Base-by-base conservation (phyloP, 1,284 basidiomycete species). In the Flammula alnicola region DNA sequence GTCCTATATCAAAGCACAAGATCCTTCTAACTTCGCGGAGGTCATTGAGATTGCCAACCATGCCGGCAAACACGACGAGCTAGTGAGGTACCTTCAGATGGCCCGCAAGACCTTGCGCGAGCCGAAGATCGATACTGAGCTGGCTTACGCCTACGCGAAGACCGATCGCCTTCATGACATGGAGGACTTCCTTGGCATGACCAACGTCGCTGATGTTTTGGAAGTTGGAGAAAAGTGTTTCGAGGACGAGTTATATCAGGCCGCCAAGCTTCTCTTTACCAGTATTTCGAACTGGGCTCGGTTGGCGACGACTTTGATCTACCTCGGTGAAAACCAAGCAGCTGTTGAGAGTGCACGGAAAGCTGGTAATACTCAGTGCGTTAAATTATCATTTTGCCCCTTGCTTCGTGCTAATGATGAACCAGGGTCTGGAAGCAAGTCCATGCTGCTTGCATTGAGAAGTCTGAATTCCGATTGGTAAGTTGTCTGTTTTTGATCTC, bases 151-250 rank as follows among this genome's bases (percentile, higher is more conserved):
- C 1, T 98, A 97, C 68, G 95, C 95, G 35, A 96, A 96, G 79
- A 98, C 95, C 1, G 95, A 98, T 68, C 87, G 95, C 52, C 75
- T 98, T 17, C 95, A 97, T 66, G 97, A 98, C 65, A 99, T 99
- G 97, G 97, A 99, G 67, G 97, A 99, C 76, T 99, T 99, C 84
- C 76, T 99, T 54, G 81, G 83, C 30, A 98, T 99, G 93, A 99
- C 97, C 44, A 99, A 99, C 62, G 97, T 99, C 30, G 97, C 97
- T 14, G 97, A 99, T 63, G 80, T 98, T 48, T 78, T 98, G 20
- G 89, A 91, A 61, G 95, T 98, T 47, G 97, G 97, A 69, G 97
- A 99, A 76, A 98, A 99, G 73, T 98, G 95, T 67, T 99, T 99
- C 78, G 93, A 98, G 64, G 97, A 98, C 59, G 94, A 95, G 66